These are phyloP conservation scores for Neonothopanus nambi DNA, from an alignment of 1,284 basidiomycete genomes.

Conservation along the genomic window DNA sequence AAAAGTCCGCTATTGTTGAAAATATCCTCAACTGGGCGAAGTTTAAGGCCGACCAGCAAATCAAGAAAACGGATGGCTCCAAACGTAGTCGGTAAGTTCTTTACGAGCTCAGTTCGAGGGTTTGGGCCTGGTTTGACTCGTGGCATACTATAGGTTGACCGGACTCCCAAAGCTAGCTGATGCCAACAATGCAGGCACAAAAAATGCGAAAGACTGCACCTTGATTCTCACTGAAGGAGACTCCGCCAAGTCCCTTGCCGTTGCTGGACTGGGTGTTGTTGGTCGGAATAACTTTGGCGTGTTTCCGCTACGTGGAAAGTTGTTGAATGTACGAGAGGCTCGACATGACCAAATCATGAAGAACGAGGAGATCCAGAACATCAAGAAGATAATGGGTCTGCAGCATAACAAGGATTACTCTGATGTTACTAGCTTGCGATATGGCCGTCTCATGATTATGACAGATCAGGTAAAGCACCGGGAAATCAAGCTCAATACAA, in stretches of 20 bases:
- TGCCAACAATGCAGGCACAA: conserved; percentile 96
- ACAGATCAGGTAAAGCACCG: conserved; percentile 83
- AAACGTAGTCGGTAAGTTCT: conserved; percentile 80
- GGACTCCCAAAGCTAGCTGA: conserved; percentile 95
- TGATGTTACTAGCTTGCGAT: conserved; percentile 75
- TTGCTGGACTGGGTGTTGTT: conserved; percentile 92
- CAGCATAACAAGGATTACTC: conserved; percentile 93
- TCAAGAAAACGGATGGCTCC: conserved; percentile 96
- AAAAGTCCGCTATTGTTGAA: conserved; percentile 91
- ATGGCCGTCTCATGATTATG: conserved; percentile 99
- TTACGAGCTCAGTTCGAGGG: neutral
- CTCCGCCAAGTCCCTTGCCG: conserved; percentile 95
- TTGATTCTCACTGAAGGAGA: conserved; percentile 99
- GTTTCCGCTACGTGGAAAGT: conserved; percentile 96
- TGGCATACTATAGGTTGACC: conserved; percentile 59
- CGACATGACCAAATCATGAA: conserved; percentile 96
- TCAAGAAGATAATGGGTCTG: conserved; percentile 97
- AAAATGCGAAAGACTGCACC: conserved; percentile 82
- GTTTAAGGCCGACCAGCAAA: conserved; percentile 94
- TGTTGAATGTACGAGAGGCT: conserved; percentile 97
- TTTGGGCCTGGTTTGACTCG: neutral
- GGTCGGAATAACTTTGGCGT: conserved; percentile 98
- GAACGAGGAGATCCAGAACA: conserved; percentile 95
- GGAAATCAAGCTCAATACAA: neutral
- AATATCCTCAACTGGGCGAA: conserved; percentile 94